Evolutionary conservation across 2,329 filamentous ascomycete species (phyloP).

Genomic region (Penicillium glabrum): DNA sequence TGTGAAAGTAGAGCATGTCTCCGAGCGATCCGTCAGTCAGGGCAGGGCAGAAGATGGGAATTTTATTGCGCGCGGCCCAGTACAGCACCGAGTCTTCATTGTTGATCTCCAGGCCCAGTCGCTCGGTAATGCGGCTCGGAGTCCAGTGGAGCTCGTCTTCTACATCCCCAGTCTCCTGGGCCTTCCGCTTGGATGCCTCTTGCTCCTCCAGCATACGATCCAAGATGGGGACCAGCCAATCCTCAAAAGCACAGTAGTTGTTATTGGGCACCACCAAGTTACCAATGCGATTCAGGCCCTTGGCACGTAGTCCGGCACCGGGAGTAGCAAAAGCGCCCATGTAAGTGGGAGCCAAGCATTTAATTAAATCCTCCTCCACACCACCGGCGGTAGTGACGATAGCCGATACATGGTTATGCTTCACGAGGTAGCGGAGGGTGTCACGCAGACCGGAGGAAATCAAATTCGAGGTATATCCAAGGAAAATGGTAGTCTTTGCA

Average conservation of each 20-base stretch:
- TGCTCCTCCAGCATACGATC: constrained; percentile 93
- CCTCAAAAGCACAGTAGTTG: constrained; percentile 97
- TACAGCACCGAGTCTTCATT: constrained; percentile 90
- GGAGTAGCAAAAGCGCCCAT: constrained; percentile 78
- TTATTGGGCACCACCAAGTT: constrained; percentile 94
- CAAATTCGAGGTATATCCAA: constrained; percentile 96
- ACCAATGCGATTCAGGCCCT: constrained; percentile 92
- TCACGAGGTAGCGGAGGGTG: constrained; percentile 85
- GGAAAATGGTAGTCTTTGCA: constrained; percentile 85
- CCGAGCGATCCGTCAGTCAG: constrained; percentile 92
- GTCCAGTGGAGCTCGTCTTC: constrained; percentile 83
- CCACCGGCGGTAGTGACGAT: constrained; percentile 96
- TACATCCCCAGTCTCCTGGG: constrained; percentile 40
- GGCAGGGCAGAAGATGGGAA: constrained; percentile 95
- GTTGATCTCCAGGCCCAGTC: constrained; percentile 91
- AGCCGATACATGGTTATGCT: constrained; percentile 88
- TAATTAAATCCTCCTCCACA: constrained; percentile 97
- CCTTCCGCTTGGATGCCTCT: constrained; percentile 69
- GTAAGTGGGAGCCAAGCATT: constrained; percentile 93
- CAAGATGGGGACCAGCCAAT: constrained; percentile 96
- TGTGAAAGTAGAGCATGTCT: constrained; percentile 99
- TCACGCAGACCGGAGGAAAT: constrained; percentile 94
- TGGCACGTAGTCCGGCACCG: constrained; percentile 74
- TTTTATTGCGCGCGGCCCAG: constrained; percentile 96
- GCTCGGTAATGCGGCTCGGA: constrained; percentile 84